These are phyloP conservation scores for Fusarium pseudonygamai DNA, from an alignment of 2,329 filamentous ascomycete genomes.

Conservation along the genomic window DNA sequence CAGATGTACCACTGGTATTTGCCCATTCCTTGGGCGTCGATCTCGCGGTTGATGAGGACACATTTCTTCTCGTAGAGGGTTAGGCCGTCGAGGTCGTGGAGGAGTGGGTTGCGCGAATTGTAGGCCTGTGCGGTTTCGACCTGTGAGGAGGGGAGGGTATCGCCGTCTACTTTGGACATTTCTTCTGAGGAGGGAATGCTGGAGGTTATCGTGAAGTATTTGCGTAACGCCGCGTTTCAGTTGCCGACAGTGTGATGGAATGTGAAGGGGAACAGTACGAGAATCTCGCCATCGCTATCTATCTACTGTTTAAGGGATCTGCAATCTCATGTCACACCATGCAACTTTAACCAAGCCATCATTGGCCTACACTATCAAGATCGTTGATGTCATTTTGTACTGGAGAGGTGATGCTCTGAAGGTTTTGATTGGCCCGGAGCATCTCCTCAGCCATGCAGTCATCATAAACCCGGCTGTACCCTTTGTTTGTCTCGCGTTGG, in stretches of 20 bases:
- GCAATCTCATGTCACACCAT: neutral
- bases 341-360: neutral
- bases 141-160: neutral
- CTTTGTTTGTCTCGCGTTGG: neutral
- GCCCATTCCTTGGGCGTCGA: slow-evolving; percentile 63
- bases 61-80: slow-evolving; percentile 50
- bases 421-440: neutral
- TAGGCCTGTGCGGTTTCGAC: neutral
- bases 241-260: neutral
- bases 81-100: slow-evolving; percentile 37
- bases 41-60: slow-evolving; percentile 53
- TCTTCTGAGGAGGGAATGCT: neutral
- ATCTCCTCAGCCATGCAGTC: neutral
- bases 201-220: neutral
- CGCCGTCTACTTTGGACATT: neutral
- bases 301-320: neutral
- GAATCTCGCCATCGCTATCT: neutral
- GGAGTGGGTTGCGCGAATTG: neutral
- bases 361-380: neutral
- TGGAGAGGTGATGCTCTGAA: neutral
- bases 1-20: slow-evolving; percentile 63
- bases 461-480: neutral
- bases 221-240: neutral
- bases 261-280: neutral
- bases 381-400: slow-evolving; percentile 28